Evolutionary conservation across 1,139 yeast genomes (phyloP), one percentile per base, ranked within the genome.

Genomic region (Geotrichum candidum): DNA sequence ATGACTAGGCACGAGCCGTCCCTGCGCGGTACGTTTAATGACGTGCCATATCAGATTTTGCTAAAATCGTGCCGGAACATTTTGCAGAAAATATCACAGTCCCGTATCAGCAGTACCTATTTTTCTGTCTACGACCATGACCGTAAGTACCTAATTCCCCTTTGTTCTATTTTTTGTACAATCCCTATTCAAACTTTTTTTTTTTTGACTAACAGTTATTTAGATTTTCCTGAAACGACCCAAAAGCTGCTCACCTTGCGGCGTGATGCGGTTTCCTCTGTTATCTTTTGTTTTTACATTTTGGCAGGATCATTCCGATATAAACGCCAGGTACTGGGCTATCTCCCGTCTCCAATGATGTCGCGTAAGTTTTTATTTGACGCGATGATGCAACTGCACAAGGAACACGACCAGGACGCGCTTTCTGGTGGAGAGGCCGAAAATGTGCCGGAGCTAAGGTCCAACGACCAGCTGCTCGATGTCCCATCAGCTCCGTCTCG

Each of bases 191-290:
- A 18, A 6, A 7, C 29, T 50, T 25, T 50, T 50, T 50, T 6
- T 27, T 25, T 51, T n/a, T 13, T 27, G 29, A 18, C 5, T 31
- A n/a, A 23, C 15, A 51, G 15, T n/a, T 31, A 18, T 35, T 18
- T 27, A 56, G 73, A 73, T 55, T 74, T 76, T 58, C 72, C 72
- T 10, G 72, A 71, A 23, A 73, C 74, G 0, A 77, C 80, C 0
- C 70, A 76, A 51, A 75, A 77, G 11, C 69, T 81, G 31, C 64
- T 79, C 48, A 74, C 82, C 0, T 69, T 77, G 11, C 74, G 84
- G 61, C 75, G 83, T 63, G 83, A 81, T 61, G 75, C 81, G 23
- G 81, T 79, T 1, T 77, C 83, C 0, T 73, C 83, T 0, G 81
- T 79, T 1, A 74, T 80, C 22, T 78, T 76, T 64, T 71, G 75